These are phyloP conservation scores for Styphnolobium japonicum DNA, from an alignment of 306 rosid genomes.

Conservation along the genomic window DNA sequence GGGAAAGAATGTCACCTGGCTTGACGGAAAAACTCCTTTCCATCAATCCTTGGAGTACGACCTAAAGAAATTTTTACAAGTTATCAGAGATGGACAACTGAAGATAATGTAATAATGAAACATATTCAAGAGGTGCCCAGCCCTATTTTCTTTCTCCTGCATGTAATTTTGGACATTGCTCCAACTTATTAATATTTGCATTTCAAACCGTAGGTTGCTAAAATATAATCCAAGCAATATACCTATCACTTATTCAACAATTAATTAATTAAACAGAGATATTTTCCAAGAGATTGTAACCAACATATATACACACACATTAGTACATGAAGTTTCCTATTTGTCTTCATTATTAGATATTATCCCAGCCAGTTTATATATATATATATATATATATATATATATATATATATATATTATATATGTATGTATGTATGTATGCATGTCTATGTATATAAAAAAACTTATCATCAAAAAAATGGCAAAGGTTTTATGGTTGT, in stretches of 20 bases:
- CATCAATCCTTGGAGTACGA: constrained; percentile 89
- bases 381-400: too few relatives aligned
- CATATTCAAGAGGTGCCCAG: not conserved
- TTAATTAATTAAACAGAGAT: not conserved
- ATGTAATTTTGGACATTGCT: too few relatives aligned
- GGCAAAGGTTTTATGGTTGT: not conserved
- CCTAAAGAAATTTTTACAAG: constrained; percentile 45
- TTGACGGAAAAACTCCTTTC: constrained; percentile 96
- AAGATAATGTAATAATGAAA: constrained; percentile 5
- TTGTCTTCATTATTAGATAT: not conserved
- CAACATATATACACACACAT: not conserved
- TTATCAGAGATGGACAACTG: not conserved
- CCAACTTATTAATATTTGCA: too few relatives aligned
- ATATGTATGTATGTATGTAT: too few relatives aligned
- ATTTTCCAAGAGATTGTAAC: not conserved
- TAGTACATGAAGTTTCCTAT: not conserved
- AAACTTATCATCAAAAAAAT: too few relatives aligned
- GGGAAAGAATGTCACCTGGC: constrained; percentile 63
- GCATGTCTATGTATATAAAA: too few relatives aligned
- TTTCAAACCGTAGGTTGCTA: not conserved
- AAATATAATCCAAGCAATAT: not conserved
- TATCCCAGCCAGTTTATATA: not conserved
- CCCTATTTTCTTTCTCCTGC: not conserved
- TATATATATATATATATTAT: too few relatives aligned
- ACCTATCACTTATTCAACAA: not conserved